Percentiles rank a stretch among this genome's conserved stretches.
Conservation (phyloP, 2,329 filamentous ascomycete species). For the Albophoma yamanashiensis region DNA sequence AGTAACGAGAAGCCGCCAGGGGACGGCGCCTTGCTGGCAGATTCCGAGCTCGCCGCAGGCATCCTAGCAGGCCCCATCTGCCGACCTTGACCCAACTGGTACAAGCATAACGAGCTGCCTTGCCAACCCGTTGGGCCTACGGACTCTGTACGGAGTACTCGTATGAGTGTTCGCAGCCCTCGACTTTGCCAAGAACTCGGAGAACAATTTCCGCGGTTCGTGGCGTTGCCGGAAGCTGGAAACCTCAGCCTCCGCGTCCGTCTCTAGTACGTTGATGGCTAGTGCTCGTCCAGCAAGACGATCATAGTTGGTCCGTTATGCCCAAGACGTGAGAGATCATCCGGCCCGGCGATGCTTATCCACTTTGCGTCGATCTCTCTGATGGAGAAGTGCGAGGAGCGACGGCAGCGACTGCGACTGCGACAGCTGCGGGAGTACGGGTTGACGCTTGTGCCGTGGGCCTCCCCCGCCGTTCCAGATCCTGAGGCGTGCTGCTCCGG, state of each 20-base stretch:
- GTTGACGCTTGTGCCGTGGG: background rate
- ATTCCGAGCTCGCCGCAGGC: slow-evolving; percentile 1
- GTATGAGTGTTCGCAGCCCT: background rate
- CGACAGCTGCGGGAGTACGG: background rate
- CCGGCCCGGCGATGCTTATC: background rate
- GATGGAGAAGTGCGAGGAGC: background rate
- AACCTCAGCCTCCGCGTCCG: background rate
- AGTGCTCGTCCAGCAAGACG: background rate
- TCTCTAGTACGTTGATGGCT: background rate
- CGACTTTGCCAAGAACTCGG: background rate
- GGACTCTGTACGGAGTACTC: background rate
- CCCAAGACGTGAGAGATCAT: background rate
- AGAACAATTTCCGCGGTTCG: background rate
- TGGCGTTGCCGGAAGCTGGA: background rate
- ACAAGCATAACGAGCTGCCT: background rate
- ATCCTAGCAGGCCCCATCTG: background rate
- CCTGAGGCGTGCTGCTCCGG: background rate
- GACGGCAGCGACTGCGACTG: background rate
- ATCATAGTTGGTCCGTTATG: background rate
- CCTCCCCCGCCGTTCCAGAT: background rate
- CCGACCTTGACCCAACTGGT: background rate
- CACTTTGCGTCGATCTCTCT: background rate
- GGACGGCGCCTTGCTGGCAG: background rate
- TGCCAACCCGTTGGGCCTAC: background rate
- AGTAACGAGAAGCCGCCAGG: background rate